Conservation (phyloP, 108 stramenopile genomes). For the Nitzschia sp. region DNA sequence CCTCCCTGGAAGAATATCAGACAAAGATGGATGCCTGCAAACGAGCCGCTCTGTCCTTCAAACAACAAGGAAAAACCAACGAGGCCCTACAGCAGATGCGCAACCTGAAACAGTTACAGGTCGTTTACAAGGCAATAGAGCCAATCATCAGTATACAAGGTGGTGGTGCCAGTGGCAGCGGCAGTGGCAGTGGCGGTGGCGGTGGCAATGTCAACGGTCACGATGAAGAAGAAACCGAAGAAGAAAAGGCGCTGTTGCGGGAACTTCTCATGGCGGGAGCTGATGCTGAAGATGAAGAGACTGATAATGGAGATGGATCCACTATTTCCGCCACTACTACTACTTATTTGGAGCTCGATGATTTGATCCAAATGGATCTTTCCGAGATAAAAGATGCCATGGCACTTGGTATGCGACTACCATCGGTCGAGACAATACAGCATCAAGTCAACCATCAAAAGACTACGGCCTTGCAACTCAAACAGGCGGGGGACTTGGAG, state of each 20-base stretch:
- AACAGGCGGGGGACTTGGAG: conserved; percentile 21
- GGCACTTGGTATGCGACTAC: conserved; percentile 31
- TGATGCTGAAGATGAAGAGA: conserved; percentile 4
- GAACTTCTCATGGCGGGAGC: neutral
- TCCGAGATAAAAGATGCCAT: conserved; percentile 19
- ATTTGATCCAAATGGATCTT: conserved; percentile 30
- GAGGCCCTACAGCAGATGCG: conserved; percentile 20
- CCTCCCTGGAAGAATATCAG: conserved; percentile 29
- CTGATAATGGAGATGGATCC: neutral
- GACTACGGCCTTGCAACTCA: conserved; percentile 13
- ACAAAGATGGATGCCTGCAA: conserved; percentile 20
- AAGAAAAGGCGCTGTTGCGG: conserved; percentile 7
- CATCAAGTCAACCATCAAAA: conserved; percentile 14
- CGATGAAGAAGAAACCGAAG: conserved; percentile 8
- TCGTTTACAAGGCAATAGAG: conserved; percentile 3
- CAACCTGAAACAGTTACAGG: conserved; percentile 27
- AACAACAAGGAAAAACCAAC: conserved; percentile 25
- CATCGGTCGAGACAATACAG: conserved; percentile 7
- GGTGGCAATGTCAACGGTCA: neutral
- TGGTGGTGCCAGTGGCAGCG: neutral
- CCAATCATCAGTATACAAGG: neutral
- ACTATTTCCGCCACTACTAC: neutral
- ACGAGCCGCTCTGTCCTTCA: conserved; percentile 25
- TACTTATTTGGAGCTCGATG: conserved; percentile 6
- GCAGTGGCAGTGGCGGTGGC: neutral